Conservation (phyloP, 805 yeast species). For the Kazachstania africana region DNA sequence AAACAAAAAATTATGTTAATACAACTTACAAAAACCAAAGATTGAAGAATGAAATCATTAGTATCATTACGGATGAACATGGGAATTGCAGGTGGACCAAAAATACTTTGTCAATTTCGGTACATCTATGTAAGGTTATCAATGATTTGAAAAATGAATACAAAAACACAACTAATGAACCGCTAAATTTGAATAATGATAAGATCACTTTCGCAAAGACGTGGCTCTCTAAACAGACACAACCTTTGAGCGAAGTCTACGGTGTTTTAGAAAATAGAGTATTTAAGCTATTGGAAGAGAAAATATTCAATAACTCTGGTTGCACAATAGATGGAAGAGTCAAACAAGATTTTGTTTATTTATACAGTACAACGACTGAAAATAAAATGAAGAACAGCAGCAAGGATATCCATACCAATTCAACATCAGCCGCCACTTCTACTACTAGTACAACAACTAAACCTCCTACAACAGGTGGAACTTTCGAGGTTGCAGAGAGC, state of each 20-base stretch:
- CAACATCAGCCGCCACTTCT: background rate
- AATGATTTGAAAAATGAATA: conserved; percentile 21
- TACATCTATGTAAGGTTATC: conserved; percentile 32
- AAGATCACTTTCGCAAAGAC: conserved; percentile 47
- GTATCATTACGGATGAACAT: conserved; percentile 73
- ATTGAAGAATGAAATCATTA: conserved; percentile 60
- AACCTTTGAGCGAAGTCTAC: conserved; percentile 69
- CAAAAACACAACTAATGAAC: background rate
- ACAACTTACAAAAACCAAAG: conserved; percentile 30
- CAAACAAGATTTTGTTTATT: conserved; percentile 24
- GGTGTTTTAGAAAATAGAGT: conserved; percentile 60
- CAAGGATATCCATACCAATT: background rate
- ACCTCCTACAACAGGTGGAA: conserved; percentile 2
- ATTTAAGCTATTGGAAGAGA: conserved; percentile 36
- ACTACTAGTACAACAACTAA: conserved; percentile 1
- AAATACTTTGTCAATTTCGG: conserved; percentile 58
- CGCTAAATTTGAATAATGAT: conserved; percentile 10
- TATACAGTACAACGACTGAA: conserved; percentile 15
- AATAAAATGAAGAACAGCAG: too few species aligned
- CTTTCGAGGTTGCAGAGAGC: conserved; percentile 21
- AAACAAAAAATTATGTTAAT: conserved; percentile 27
- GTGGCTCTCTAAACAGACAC: conserved; percentile 80
- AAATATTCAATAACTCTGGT: conserved; percentile 25
- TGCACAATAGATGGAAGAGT: conserved; percentile 30
- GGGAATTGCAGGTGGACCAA: conserved; percentile 88